phyloP scores from a whole-genome alignment of 1,284 basidiomycete genomes.

The Tilletia caries region DNA sequence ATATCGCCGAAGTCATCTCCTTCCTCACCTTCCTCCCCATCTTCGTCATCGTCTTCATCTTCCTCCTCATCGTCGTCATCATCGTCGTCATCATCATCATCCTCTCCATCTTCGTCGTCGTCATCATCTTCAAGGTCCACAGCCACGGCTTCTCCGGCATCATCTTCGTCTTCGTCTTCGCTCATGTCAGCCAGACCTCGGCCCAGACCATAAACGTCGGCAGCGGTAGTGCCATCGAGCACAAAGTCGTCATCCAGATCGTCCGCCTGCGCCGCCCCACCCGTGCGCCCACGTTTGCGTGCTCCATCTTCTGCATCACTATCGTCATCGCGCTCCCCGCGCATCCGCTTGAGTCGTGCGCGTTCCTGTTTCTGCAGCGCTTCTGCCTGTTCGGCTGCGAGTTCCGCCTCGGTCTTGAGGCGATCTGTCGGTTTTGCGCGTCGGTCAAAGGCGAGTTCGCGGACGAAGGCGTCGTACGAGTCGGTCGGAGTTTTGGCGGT shows the following conservation, averaged over 20 bases:
- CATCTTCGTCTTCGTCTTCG: slow-evolving; percentile 54
- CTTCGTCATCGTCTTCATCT: slow-evolving; percentile 45
- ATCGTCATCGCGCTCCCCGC: slow-evolving; percentile 66
- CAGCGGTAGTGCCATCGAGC: slow-evolving; percentile 38
- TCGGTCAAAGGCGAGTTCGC: slow-evolving; percentile 86
- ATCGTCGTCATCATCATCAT: slow-evolving; percentile 27
- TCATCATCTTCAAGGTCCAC: slow-evolving; percentile 40
- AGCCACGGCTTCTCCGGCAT: slow-evolving; percentile 40
- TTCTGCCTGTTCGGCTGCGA: slow-evolving; percentile 83
- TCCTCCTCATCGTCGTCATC: slow-evolving; percentile 29
- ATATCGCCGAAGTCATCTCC: slow-evolving; percentile 51
- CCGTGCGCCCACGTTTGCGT: slow-evolving; percentile 47
- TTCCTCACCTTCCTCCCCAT: slow-evolving; percentile 34
- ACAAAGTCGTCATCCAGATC: slow-evolving; percentile 88
- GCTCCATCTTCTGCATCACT: slow-evolving; percentile 48
- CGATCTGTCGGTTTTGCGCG: slow-evolving; percentile 91
- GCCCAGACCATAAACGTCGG: slow-evolving; percentile 44
- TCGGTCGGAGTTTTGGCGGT: slow-evolving; percentile 32
- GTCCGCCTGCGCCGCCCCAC: slow-evolving; percentile 65
- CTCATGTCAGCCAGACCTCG: slow-evolving; percentile 38
- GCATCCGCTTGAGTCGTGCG: slow-evolving; percentile 76
- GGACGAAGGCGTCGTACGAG: slow-evolving; percentile 82
- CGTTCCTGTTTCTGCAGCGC: slow-evolving; percentile 80
- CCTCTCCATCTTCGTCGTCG: slow-evolving; percentile 41
- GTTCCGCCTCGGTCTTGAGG: slow-evolving; percentile 92